Evolutionary conservation across 2,329 filamentous ascomycete genomes (phyloP).

Genomic region (Hypoxylon sp.): DNA sequence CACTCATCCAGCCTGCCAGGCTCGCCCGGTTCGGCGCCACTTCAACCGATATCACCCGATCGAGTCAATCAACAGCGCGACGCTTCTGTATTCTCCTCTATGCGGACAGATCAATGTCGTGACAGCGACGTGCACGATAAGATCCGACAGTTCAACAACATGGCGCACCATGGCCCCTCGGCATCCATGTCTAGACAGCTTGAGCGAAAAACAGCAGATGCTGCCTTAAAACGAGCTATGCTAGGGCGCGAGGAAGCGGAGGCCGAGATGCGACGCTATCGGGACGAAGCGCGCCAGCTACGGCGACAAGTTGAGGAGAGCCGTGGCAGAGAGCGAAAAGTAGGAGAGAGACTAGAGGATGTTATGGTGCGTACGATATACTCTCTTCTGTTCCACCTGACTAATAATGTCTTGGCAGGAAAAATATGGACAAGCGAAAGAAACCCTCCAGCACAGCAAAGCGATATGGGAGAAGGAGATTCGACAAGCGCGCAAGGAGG

Average conservation of each 20-base stretch:
- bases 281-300: slow-evolving; percentile 71
- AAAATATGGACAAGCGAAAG: slow-evolving; percentile 78
- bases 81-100: slow-evolving; percentile 41
- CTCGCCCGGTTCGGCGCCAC: slow-evolving; percentile 49
- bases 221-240: slow-evolving; percentile 76
- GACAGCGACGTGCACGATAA: slow-evolving; percentile 56
- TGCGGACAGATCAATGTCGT: slow-evolving; percentile 43
- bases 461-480: slow-evolving; percentile 82
- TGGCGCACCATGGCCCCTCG: slow-evolving; percentile 43
- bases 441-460: slow-evolving; percentile 76
- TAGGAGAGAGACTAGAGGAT: slow-evolving; percentile 76
- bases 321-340: slow-evolving; percentile 75
- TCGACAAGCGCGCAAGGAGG: slow-evolving; percentile 77
- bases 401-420: slow-evolving; percentile 64
- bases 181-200: slow-evolving; percentile 67
- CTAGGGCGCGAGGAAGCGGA: slow-evolving; percentile 80
- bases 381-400: background rate
- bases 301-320: slow-evolving; percentile 75
- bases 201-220: slow-evolving; percentile 76
- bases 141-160: slow-evolving; percentile 55
- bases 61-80: slow-evolving; percentile 53
- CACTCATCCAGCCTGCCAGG: slow-evolving; percentile 45
- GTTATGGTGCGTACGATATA: slow-evolving; percentile 71
- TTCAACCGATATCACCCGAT: slow-evolving; percentile 52
- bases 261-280: slow-evolving; percentile 73